A percentile compares a stretch with the other conserved stretches of the same genome.
Conservation (phyloP, 352 stramenopile genomes). For the Pythium diclinum region DNA sequence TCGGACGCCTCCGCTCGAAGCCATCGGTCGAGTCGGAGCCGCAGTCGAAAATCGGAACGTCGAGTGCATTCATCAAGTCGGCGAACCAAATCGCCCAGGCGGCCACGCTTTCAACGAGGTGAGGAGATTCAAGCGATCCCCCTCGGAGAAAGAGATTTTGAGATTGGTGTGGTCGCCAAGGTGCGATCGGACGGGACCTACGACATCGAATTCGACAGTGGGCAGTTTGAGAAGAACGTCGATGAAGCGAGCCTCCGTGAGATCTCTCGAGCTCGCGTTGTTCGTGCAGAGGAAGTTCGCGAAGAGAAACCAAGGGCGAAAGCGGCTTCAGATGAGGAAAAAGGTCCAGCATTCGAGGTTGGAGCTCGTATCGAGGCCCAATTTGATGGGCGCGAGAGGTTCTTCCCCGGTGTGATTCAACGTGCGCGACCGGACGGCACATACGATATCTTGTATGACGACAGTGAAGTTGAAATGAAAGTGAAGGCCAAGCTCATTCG, state of each 20-base stretch:
- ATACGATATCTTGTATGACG: conserved; percentile 73
- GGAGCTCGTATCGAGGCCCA: conserved; percentile 50
- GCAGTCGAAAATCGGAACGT: conserved; percentile 32
- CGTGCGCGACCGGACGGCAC: conserved; percentile 45
- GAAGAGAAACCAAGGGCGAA: conserved; percentile 14
- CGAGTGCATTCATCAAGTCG: conserved; percentile 21
- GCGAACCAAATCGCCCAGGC: conserved; percentile 13
- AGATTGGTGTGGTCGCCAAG: conserved; percentile 49
- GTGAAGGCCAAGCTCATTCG: conserved; percentile 50
- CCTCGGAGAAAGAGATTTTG: conserved; percentile 40
- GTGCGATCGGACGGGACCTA: conserved; percentile 54
- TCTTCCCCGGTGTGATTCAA: conserved; percentile 44
- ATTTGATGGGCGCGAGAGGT: conserved; percentile 38
- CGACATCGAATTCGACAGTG: conserved; percentile 67
- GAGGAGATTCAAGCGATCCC: conserved; percentile 67
- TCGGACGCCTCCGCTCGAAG: conserved; percentile 28
- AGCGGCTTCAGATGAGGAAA: conserved; percentile 23
- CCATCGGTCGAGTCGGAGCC: conserved; percentile 30
- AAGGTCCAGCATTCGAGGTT: conserved; percentile 28
- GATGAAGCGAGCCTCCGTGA: conserved; percentile 43
- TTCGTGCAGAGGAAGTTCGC: conserved; percentile 28
- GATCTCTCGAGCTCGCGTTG: conserved; percentile 37
- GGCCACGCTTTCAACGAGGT: conserved; percentile 40
- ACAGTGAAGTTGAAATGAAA: conserved; percentile 58
- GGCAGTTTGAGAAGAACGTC: conserved; percentile 52